Percentiles rank a stretch among this genome's conserved stretches.
phyloP scores from a whole-genome alignment of 176 grass and related monocot species.

The Tillandsia leiboldiana region DNA sequence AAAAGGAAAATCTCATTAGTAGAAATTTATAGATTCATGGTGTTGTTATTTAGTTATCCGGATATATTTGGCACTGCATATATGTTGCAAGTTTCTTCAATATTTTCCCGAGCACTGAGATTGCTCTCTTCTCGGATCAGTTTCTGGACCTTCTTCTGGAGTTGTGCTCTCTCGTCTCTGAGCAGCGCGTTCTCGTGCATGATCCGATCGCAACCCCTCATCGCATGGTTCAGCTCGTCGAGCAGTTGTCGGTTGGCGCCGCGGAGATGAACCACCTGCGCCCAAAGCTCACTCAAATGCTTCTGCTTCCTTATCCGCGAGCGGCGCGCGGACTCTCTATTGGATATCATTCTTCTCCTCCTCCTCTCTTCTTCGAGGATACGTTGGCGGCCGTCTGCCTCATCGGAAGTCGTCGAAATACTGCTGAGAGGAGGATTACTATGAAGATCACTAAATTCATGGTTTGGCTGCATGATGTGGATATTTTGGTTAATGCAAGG shows the following conservation, averaged over 20 bases:
- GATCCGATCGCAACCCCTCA: slow-evolving; percentile 36
- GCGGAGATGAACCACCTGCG: slow-evolving; percentile 51
- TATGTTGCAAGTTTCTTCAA: not conserved
- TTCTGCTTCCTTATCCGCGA: slow-evolving; percentile 93
- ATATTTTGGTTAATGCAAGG: not conserved
- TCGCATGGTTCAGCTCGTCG: slow-evolving; percentile 52
- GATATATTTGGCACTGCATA: not conserved
- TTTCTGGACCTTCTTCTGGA: slow-evolving; percentile 42
- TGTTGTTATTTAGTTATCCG: not conserved
- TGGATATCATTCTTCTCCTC: slow-evolving; percentile 83
- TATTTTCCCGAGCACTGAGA: slow-evolving; percentile 2
- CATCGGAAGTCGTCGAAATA: slow-evolving; percentile 7
- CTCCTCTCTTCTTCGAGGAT: slow-evolving; percentile 43
- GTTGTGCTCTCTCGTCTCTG: slow-evolving; percentile 35
- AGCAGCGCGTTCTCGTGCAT: slow-evolving; percentile 43
- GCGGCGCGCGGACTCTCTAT: slow-evolving; percentile 80
- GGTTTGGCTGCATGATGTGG: not conserved
- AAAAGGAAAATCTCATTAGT: not conserved
- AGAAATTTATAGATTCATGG: not conserved
- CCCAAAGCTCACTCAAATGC: slow-evolving; percentile 65
- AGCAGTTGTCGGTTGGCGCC: slow-evolving; percentile 55
- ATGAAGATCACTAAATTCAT: slow-evolving; percentile 10
- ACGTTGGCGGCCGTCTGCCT: slow-evolving; percentile 16
- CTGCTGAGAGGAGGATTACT: no score
- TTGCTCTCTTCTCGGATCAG: slow-evolving; percentile 18